Evolutionary conservation across 2,329 filamentous ascomycete species (phyloP).

Genomic region (Trichophaea hybrida): DNA sequence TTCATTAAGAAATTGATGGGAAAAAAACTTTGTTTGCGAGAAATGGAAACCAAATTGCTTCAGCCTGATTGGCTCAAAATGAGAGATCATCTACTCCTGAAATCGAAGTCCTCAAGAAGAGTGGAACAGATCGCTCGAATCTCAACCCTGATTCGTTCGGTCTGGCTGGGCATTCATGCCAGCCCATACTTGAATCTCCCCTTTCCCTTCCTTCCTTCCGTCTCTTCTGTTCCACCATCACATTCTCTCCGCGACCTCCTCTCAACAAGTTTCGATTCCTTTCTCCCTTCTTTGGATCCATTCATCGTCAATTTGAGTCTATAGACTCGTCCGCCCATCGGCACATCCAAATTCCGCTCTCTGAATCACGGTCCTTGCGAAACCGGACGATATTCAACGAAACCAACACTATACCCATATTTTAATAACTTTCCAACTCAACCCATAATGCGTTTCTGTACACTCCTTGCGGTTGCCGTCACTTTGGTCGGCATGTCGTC

Average conservation of each 20-base stretch:
- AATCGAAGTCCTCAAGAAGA: no score
- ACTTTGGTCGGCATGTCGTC: conserved; percentile 14
- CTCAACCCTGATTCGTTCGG: no score
- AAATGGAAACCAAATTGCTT: no score
- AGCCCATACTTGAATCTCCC: not conserved
- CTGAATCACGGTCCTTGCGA: not conserved
- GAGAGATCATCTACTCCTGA: no score
- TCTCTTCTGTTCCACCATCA: not conserved
- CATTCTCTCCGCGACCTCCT: not conserved
- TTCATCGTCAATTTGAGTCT: not conserved
- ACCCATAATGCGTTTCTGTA: conserved; percentile 20
- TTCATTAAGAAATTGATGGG: no score
- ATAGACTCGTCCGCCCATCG: conserved; percentile 17
- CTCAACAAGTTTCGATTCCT: not conserved
- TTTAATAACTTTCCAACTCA: not conserved
- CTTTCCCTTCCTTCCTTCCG: not conserved
- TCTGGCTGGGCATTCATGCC: not conserved
- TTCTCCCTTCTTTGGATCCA: not conserved
- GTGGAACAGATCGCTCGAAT: no score
- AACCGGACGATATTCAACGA: not conserved
- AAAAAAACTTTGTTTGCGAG: no score
- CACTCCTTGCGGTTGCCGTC: conserved; percentile 12
- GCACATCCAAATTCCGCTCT: conserved; percentile 5
- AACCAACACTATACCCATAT: not conserved
- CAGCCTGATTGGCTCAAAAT: no score